phyloP scores from a whole-genome alignment of 129 eudicot species.

The Arctium minus region DNA sequence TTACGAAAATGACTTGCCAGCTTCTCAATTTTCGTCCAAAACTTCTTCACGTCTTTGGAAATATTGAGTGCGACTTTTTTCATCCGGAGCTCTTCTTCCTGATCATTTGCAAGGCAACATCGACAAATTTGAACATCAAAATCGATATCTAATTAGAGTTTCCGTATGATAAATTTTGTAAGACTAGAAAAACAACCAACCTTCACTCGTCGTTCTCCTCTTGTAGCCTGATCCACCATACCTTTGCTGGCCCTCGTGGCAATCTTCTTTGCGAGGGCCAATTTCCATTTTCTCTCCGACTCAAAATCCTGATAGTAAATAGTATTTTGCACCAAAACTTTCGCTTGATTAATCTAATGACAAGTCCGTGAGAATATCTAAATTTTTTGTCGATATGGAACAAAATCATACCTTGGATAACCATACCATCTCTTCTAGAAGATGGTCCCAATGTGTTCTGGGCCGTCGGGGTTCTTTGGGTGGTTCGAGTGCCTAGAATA shows the following conservation, averaged over 20 bases:
- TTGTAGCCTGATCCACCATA: constrained; percentile 90
- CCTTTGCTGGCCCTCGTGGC: constrained; percentile 96
- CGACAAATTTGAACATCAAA: neutral
- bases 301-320: constrained; percentile 69
- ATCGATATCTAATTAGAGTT: neutral
- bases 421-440: constrained; percentile 98
- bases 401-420: constrained; percentile 68
- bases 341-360: neutral
- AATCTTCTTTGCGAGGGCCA: constrained; percentile 83
- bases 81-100: constrained; percentile 99
- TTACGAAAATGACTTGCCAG: constrained; percentile 61
- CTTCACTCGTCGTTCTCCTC: constrained; percentile 89
- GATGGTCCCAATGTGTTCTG: constrained; percentile 99
- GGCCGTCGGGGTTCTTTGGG: constrained; percentile 96
- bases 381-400: neutral
- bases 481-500: constrained; percentile 83
- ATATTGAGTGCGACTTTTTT: constrained; percentile 88
- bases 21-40: constrained; percentile 96
- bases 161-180: neutral
- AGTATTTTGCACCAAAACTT: neutral
- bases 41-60: constrained; percentile 95
- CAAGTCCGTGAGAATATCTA: neutral
- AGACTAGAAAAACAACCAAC: constrained; percentile 24
- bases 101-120: constrained; percentile 18
- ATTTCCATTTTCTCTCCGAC: constrained; percentile 91